Conservation (phyloP, 2,329 filamentous ascomycete genomes). For the Mycosphaerella sp. region DNA sequence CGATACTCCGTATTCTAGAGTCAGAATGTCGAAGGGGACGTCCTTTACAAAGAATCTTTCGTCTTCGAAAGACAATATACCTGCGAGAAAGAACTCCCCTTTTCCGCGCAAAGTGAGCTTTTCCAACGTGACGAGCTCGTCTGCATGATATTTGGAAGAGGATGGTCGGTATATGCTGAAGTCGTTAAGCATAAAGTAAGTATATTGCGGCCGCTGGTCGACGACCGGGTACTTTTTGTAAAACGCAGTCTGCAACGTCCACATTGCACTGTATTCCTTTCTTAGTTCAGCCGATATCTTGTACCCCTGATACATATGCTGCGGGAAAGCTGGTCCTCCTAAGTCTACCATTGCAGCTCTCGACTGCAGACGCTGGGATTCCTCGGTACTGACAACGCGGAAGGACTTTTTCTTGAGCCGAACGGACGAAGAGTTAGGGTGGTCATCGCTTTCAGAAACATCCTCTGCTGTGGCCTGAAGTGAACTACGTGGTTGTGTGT, state of each 20-base stretch:
- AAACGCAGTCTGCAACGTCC: conserved; percentile 3
- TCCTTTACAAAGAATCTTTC: conserved; percentile 47
- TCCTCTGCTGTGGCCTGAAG: background rate
- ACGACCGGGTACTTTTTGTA: background rate
- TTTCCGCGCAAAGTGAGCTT: conserved; percentile 12
- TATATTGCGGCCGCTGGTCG: conserved; percentile 11
- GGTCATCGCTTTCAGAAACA: background rate
- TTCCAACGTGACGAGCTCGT: conserved; percentile 16
- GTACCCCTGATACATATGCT: conserved; percentile 13
- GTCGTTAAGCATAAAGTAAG: conserved; percentile 13
- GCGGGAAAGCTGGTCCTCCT: conserved; percentile 8
- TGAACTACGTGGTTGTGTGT: background rate
- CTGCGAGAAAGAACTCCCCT: conserved; percentile 52
- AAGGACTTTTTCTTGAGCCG: background rate
- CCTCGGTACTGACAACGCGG: background rate
- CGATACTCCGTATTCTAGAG: conserved; percentile 58
- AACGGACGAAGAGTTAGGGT: background rate
- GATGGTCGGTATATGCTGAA: conserved; percentile 18
- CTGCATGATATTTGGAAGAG: conserved; percentile 1
- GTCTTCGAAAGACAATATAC: conserved; percentile 47
- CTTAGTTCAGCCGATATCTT: background rate
- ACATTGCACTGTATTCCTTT: conserved; percentile 9
- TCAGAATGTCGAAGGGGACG: conserved; percentile 52
- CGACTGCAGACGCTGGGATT: background rate
- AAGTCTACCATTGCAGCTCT: background rate